These are phyloP conservation scores for Podospora comata DNA, from an alignment of 495 filamentous ascomycete genomes.

Conservation along the genomic window DNA sequence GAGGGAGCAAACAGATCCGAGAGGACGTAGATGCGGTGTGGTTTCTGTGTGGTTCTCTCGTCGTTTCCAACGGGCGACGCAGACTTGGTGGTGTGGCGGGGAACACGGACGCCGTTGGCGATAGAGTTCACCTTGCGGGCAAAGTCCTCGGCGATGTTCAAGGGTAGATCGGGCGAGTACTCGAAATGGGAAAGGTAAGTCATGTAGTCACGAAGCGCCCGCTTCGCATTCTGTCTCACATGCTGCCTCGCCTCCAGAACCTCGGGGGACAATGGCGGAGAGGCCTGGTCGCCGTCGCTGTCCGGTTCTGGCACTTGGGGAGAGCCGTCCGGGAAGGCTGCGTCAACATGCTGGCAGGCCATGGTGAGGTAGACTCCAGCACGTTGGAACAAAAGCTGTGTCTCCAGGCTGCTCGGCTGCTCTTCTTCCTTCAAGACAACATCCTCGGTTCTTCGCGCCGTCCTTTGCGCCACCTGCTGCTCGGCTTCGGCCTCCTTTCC, in stretches of 20 bases:
- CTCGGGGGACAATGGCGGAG: not conserved
- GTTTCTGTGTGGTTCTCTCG: slow-evolving; percentile 6
- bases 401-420: slow-evolving; percentile 68
- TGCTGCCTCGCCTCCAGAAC: slow-evolving; percentile 59
- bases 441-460: slow-evolving; percentile 47
- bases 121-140: slow-evolving; percentile 59
- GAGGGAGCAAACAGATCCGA: slow-evolving; percentile 56
- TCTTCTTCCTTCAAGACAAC: slow-evolving; percentile 62
- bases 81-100: slow-evolving; percentile 19
- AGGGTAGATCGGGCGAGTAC: slow-evolving; percentile 66
- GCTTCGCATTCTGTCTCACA: slow-evolving; percentile 68
- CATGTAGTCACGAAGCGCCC: slow-evolving; percentile 67
- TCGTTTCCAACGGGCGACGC: not conserved
- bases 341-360: slow-evolving; percentile 57
- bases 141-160: slow-evolving; percentile 64
- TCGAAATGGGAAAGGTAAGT: slow-evolving; percentile 67
- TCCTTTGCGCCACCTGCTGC: slow-evolving; percentile 36
- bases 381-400: slow-evolving; percentile 71
- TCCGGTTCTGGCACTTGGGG: not conserved
- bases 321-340: slow-evolving; percentile 12
- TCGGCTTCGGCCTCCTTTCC: slow-evolving; percentile 39
- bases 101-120: slow-evolving; percentile 37
- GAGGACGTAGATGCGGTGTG: slow-evolving; percentile 43
- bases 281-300: not conserved
- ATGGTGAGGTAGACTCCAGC: slow-evolving; percentile 70